Evolutionary conservation across 345 rosid genomes (phyloP), one percentile per base, ranked within the genome.

Genomic region (Aurinia saxatilis): DNA sequence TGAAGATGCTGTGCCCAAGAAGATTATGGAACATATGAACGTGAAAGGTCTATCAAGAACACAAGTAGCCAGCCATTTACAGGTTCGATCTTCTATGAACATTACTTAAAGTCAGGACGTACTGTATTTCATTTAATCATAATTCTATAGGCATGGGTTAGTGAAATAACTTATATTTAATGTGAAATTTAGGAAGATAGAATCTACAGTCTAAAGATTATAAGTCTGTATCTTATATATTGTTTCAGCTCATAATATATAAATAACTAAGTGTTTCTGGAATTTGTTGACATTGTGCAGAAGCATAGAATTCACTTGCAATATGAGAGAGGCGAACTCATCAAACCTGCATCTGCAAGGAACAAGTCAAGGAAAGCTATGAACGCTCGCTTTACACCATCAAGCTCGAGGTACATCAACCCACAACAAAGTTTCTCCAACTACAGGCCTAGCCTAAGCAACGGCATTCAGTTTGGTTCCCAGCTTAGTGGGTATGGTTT

Each of bases 1-100:
- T 56, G 58, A 73, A 90, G 97, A 77, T 60, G 90, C 88, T 37
- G 77, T 77, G 5, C 95, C 95, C 0, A 81, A 78, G 55, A 79
- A 15, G 56, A 86, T 90, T 52, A 79, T 84, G 19, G 79, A 77
- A 44, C 72, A 41, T 51, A 87, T 90, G 97, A 57, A 63, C 9
- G 77, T 78, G 34, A 70, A 84, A 0, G 77, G 76, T 34, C 48
- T 90, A 9, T 73, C 86, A 21, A 81, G 87, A 66, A 66, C 70
- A 52, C 80, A 89, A 19, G 54, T 89, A 2, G 89, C 91, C 13
- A 87, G 95, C 60, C 83, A 83, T 54, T 63, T 88, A 47, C 96
- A 85, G 92, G 96, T 88, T 70, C 17, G 63, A 39, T 47, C 23
- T 45, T 50, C 63, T 50, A 38, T 25, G 40, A 5, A 34, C 13